A percentile compares a stretch with the other conserved stretches of the same genome.
Evolutionary conservation across 1,284 basidiomycete species (phyloP).

Genomic region (Vanrija pseudolonga): DNA sequence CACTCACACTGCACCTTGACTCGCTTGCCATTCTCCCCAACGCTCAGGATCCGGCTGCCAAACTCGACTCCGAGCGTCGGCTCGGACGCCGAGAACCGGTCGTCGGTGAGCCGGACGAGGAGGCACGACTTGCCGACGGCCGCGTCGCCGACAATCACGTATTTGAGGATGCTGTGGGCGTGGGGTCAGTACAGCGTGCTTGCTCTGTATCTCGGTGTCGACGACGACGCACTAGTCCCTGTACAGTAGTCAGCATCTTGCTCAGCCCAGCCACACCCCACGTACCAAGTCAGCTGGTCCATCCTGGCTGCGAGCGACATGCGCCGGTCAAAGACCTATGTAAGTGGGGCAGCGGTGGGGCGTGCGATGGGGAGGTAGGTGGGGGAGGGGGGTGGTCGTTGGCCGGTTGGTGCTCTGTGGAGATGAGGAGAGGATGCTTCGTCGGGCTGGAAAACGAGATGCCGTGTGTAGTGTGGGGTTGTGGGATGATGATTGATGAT

Average conservation of each 20-base stretch:
- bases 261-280: not conserved
- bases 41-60: constrained; percentile 34
- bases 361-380: no score
- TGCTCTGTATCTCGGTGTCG: no score
- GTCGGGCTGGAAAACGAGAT: no score
- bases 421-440: no score
- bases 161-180: constrained; percentile 41
- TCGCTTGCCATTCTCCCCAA: constrained; percentile 35
- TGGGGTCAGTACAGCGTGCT: not conserved
- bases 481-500: no score
- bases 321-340: no score
- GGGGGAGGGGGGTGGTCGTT: no score
- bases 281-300: constrained; percentile 25
- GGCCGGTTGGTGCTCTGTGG: no score
- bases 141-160: constrained; percentile 44
- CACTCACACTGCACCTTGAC: constrained; percentile 47
- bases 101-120: constrained; percentile 40
- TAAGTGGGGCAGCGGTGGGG: no score
- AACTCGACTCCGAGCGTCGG: constrained; percentile 47
- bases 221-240: constrained; percentile 32
- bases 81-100: constrained; percentile 36
- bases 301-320: constrained; percentile 19
- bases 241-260: constrained; percentile 5
- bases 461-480: no score
- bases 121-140: constrained; percentile 43